Conservation (phyloP, 768 basidiomycete species). For the Mycena alexandri region DNA sequence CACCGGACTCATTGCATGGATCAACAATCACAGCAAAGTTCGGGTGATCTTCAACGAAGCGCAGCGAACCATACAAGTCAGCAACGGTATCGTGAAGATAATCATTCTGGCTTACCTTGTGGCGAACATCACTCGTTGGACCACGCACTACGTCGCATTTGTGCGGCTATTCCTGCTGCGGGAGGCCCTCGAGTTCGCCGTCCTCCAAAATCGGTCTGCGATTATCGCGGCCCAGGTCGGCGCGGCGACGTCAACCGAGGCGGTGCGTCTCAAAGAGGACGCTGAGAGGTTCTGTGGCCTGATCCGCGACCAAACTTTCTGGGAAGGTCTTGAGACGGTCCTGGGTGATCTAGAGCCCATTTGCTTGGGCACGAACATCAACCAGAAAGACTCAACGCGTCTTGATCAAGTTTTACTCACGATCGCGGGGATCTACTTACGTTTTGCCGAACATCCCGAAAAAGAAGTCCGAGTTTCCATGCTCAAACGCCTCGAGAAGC, state of each 20-base stretch:
- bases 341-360: no score
- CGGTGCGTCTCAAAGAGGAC: background rate
- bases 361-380: no score
- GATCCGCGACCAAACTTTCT: background rate
- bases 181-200: conserved; percentile 11
- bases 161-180: conserved; percentile 17
- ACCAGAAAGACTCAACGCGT: no score
- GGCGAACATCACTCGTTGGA: conserved; percentile 37
- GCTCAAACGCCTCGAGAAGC: no score
- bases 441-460: no score
- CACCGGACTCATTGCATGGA: conserved; percentile 29
- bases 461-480: no score
- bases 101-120: conserved; percentile 27
- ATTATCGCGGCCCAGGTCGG: conserved; percentile 34
- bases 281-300: conserved; percentile 7
- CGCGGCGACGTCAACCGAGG: conserved; percentile 13
- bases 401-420: no score
- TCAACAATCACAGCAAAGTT: conserved; percentile 33
- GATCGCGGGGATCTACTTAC: no score
- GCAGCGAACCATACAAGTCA: background rate
- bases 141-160: conserved; percentile 32
- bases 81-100: no score
- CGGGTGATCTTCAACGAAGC: conserved; percentile 22
- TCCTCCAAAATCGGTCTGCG: conserved; percentile 3
- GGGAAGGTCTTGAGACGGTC: conserved; percentile 10